These are phyloP conservation scores for Aquanectria penicillioides DNA, from an alignment of 2,329 filamentous ascomycete genomes.

Conservation along the genomic window DNA sequence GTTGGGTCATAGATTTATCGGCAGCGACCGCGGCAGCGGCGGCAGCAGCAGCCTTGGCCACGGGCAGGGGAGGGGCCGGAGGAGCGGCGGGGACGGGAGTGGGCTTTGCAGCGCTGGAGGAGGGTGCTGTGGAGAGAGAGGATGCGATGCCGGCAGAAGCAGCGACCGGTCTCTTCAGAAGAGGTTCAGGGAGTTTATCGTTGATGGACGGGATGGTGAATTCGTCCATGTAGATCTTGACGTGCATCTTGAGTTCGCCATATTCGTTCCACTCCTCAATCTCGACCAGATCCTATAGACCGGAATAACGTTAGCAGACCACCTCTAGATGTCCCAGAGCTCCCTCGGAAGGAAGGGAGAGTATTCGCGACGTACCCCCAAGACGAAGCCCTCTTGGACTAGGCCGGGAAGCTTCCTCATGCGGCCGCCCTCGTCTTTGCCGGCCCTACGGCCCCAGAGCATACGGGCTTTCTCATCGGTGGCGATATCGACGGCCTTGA, in stretches of 20 bases:
- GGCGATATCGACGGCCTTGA: constrained; percentile 90
- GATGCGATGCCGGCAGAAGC: constrained; percentile 25
- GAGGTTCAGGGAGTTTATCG: constrained; percentile 57
- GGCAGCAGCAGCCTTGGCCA: constrained; percentile 33
- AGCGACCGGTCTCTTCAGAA: constrained; percentile 34
- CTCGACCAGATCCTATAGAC: constrained; percentile 82
- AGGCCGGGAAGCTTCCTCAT: constrained; percentile 85
- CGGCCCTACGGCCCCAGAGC: constrained; percentile 86
- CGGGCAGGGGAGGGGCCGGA: constrained; percentile 36
- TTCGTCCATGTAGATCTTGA: constrained; percentile 75
- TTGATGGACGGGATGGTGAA: constrained; percentile 66
- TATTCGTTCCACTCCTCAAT: constrained; percentile 99
- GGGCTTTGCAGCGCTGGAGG: constrained; percentile 28
- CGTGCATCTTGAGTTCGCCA: constrained; percentile 89
- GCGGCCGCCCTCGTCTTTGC: constrained; percentile 72
- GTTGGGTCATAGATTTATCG: constrained; percentile 25
- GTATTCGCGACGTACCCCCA: constrained; percentile 74
- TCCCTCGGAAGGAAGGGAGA: not conserved
- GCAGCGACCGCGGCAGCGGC: constrained; percentile 17
- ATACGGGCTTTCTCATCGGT: constrained; percentile 89
- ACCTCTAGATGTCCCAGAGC: too few relatives aligned
- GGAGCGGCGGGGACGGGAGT: constrained; percentile 38
- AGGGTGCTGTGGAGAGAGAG: constrained; percentile 39
- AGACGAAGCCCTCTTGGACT: constrained; percentile 84
- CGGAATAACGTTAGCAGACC: not conserved